These are phyloP conservation scores for Persicaria maculosa DNA, from an alignment of 148 eudicot genomes.

Conservation along the genomic window DNA sequence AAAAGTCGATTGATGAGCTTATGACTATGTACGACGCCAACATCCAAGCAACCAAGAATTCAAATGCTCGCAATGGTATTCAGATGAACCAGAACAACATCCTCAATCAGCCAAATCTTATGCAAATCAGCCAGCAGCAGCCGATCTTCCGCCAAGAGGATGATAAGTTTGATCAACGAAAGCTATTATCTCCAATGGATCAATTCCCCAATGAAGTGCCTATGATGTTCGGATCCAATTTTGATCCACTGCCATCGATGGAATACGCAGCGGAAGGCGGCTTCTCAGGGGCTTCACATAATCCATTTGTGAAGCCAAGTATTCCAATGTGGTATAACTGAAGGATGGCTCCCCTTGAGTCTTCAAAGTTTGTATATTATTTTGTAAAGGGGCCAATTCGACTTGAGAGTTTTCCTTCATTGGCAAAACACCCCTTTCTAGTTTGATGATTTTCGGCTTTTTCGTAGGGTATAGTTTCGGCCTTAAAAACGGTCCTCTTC, in stretches of 20 bases:
- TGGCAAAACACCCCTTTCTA: conserved; percentile 3
- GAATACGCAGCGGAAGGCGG: conserved; percentile 29
- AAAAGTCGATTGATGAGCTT: conserved; percentile 42
- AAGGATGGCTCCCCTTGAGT: not conserved
- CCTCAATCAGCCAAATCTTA: conserved; percentile 24
- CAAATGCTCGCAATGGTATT: conserved; percentile 17
- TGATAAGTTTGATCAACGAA: conserved; percentile 27
- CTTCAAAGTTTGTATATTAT: conserved; percentile 9
- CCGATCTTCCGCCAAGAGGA: conserved; percentile 20
- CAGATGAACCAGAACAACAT: conserved; percentile 22
- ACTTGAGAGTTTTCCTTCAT: not conserved
- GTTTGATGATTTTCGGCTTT: conserved; percentile 5
- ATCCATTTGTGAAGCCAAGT: conserved; percentile 28
- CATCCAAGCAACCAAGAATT: conserved; percentile 31
- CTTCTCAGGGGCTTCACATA: conserved; percentile 20
- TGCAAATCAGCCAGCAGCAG: conserved; percentile 17
- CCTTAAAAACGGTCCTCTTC: conserved; percentile 1
- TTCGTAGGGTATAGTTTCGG: not conserved
- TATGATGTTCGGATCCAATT: conserved; percentile 32
- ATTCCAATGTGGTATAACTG: conserved; percentile 36
- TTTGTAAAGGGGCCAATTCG: conserved; percentile 8
- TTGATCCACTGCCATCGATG: conserved; percentile 17
- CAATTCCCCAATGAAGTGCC: conserved; percentile 27
- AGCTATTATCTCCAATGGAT: conserved; percentile 31
- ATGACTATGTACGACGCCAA: conserved; percentile 49